Evolutionary conservation across 176 grass and related monocot species (phyloP), one percentile per base, ranked within the genome.

Genomic region (Zoysia pacifica): DNA sequence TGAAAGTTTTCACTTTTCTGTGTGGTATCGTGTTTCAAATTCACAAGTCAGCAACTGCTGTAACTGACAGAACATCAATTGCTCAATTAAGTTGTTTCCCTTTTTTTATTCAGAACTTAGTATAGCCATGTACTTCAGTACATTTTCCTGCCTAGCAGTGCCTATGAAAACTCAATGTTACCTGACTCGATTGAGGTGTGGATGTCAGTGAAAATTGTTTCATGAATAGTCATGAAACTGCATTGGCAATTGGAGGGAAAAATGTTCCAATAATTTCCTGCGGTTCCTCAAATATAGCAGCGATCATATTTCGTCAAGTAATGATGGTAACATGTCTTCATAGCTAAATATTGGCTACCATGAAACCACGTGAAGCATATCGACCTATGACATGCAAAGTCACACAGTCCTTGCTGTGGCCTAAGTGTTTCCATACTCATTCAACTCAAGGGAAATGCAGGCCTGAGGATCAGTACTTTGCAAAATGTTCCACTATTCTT

Each of bases 281-380:
- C n/a, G n/a, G 65, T 44, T 12, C 62, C 51, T 69, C 51, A 38
- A 81, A 45, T 49, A 62, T 15, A 81, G 28, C 28, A 28, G 28
- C 28, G 28, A 48, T 48, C 44, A 40, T 36, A 70, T 5, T 37
- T 60, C 28, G 18, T 62, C 43, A 47, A 81, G 28, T 41, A 72
- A 71, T 72, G 15, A 72, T 41, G 15, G 20, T n/a, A 72, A 62
- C 19, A 4, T 62, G 36, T 38, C 15, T 8, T 61, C 67, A 2
- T 70, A 61, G 14, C 19, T 60, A 70, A 48, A 81, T 59, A 38
- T 48, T 16, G 58, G 28, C 28, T 39, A 13, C 9, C 1, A 38
- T 16, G 49, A 72, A 39, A 28, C 11, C 51, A 19, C 2, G 0
- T 19, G 67, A 72, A 28, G 46, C 36, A 48, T 45, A 58, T 6